Percentiles rank a stretch among this genome's conserved stretches.
Evolutionary conservation across 164 flowering plant genomes (phyloP).

Genomic region (Akebia trifoliata): DNA sequence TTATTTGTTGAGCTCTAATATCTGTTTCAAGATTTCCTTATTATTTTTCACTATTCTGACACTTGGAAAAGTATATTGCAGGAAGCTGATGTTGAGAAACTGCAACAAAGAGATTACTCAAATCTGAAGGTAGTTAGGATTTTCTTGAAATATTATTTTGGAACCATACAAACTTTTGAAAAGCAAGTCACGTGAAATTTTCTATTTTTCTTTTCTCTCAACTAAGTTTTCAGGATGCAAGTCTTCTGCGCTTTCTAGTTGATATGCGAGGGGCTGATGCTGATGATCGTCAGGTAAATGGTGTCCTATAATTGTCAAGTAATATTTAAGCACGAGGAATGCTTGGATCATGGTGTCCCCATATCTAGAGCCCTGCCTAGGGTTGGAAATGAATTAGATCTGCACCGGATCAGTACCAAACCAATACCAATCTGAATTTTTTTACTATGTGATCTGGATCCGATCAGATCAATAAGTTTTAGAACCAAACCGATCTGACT

Average conservation of each 20-base stretch:
- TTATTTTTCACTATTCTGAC: neutral
- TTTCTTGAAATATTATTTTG: neutral
- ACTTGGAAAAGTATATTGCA: too few species aligned
- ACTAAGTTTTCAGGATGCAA: conserved; percentile 75
- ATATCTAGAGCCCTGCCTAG: too few species aligned
- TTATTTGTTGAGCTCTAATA: neutral
- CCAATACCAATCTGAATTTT: too few species aligned
- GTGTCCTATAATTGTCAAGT: neutral
- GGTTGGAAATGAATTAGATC: too few species aligned
- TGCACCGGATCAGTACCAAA: too few species aligned
- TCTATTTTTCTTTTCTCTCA: conserved; percentile 16
- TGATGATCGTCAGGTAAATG: conserved; percentile 81
- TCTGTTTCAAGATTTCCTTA: neutral
- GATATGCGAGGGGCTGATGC: conserved; percentile 97
- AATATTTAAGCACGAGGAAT: conserved; percentile 3
- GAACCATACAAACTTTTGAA: neutral
- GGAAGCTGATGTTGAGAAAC: conserved; percentile 94
- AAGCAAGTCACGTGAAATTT: conserved; percentile 10
- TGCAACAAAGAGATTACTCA: conserved; percentile 86
- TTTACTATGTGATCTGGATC: too few species aligned
- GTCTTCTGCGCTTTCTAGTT: conserved; percentile 88
- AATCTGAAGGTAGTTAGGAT: conserved; percentile 73
- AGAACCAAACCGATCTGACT: too few species aligned
- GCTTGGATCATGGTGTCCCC: neutral
- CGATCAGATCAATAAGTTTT: too few species aligned